Base-by-base conservation (phyloP, 129 eudicot genomes). In the Arctium minus region DNA sequence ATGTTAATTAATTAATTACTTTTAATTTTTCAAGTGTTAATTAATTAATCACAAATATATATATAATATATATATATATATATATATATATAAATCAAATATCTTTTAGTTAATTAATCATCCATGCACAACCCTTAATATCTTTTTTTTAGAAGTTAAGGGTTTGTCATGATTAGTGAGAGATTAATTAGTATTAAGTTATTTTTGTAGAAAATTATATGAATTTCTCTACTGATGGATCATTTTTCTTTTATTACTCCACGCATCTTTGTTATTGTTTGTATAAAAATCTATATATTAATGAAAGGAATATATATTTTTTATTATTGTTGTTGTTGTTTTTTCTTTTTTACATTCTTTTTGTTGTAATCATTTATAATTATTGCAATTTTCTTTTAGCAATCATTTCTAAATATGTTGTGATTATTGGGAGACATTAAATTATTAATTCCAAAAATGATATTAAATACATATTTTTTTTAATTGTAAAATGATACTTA, bases 161-260 rank as follows among this genome's bases (percentile, higher is more conserved):
- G 97, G 93, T 76, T 81, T 87, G 84, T 85, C 83, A 86, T 77
- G 82, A 75, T 69, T 71, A 83, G 86, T 77, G 64, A 70, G 32
- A 37, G 72, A 62, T 82, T 70, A 82, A 27, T 35, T 80, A 81
- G 81, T 71, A 67, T 78, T 69, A 67, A 82, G 72, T 82, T 81
- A 39, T 73, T 78, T 86, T 79, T 86, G 86, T 88, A 78, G 89
- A 81, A 71, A 82, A 17, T 50, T n/a, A 80, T 67, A 68, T 73
- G 72, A 40, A 64, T 73, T 64, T 38, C 53, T 79, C 36, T 17
- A n/a, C 22, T n/a, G 29, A 33, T 67, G 10, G 76, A 75, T 75
- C 39, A 8, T 27, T 29, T 48, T 75, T 37, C 69, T 44, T 74
- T 62, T 53, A 15, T 85, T 70, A 32, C 46, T 70, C 35, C 38